Evolutionary conservation across 768 basidiomycete genomes (phyloP), one percentile per base, ranked within the genome.

Genomic region (Podaxis sp.): DNA sequence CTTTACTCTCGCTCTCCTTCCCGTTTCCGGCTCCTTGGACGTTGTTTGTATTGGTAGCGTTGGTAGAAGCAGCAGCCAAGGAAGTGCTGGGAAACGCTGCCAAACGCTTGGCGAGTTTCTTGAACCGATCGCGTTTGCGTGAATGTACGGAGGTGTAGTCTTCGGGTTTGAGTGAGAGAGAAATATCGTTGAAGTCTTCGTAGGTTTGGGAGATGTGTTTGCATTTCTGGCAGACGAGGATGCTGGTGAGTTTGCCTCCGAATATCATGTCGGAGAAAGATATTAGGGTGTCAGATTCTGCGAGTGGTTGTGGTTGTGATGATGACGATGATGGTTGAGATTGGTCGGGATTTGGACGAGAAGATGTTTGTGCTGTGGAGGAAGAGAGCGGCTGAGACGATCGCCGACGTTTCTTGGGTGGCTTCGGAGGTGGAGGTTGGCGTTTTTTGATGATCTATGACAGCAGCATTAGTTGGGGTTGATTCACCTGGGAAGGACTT

Each of bases 151-250:
- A 64, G 55, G 36, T 53, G 61, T 90, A 90, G 65, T 93, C 89
- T 63, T 94, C 91, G 0, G 88, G 82, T 70, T 89, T 91, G 71
- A 95, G 89, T 72, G 89, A 90, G 36, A 98, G 77, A 55, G 92
- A 93, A 66, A 98, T 88, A 72, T 97, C 95, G 71, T 90, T 89
- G 72, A 97, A 98, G 69, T 94, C 93, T 72, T 98, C 95, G 69
- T 91, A 90, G 4, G 90, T 92, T 65, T 93, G 87, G 2, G 94
- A 96, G 53, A 97, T 85, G 67, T 92, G 86, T 72, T 96, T 95
- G 84, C 95, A 98, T 61, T 85, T 84, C 66, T 95, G 93, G 71
- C 95, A 98, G 2, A 98, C 90, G 52, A 98, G 88, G 69, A 97
- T 88, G 74, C 90, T 92, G 4, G 93, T 88, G 51, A 98, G 80